These are phyloP conservation scores for Pseudocercospora fijiensis DNA, from an alignment of 2,329 filamentous ascomycete genomes.

Conservation along the genomic window DNA sequence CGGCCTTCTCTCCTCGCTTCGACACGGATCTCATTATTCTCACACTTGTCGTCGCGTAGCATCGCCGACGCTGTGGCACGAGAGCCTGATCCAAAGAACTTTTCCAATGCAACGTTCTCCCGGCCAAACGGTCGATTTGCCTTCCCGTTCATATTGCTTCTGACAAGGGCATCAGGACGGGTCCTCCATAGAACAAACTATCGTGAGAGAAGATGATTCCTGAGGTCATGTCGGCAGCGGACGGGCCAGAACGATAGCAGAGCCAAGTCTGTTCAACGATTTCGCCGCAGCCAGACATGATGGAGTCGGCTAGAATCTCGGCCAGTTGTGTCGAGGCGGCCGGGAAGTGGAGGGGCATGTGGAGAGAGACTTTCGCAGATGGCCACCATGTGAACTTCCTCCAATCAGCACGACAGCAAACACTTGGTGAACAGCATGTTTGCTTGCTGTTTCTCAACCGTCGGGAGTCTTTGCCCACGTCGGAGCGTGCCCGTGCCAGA, in stretches of 20 bases:
- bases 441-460: slow-evolving; percentile 3
- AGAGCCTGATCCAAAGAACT: neutral
- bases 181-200: neutral
- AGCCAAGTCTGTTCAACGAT: neutral
- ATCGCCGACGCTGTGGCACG: no score
- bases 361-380: neutral
- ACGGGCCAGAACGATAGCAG: neutral
- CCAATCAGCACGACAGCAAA: slow-evolving; percentile 1
- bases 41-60: neutral
- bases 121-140: neutral
- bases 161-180: neutral
- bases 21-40: neutral
- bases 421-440: neutral
- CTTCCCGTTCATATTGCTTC: neutral
- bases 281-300: neutral
- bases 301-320: neutral
- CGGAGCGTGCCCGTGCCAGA: slow-evolving; percentile 1
- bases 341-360: slow-evolving; percentile 5
- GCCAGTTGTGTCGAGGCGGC: slow-evolving; percentile 3
- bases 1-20: neutral
- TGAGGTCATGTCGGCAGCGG: neutral
- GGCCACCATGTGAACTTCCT: slow-evolving; percentile 1
- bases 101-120: neutral
- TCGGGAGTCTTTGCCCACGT: slow-evolving; percentile 7
- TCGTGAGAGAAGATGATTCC: no score